phyloP scores from a whole-genome alignment of 164 flowering plant genomes.

The Berberis thunbergii region DNA sequence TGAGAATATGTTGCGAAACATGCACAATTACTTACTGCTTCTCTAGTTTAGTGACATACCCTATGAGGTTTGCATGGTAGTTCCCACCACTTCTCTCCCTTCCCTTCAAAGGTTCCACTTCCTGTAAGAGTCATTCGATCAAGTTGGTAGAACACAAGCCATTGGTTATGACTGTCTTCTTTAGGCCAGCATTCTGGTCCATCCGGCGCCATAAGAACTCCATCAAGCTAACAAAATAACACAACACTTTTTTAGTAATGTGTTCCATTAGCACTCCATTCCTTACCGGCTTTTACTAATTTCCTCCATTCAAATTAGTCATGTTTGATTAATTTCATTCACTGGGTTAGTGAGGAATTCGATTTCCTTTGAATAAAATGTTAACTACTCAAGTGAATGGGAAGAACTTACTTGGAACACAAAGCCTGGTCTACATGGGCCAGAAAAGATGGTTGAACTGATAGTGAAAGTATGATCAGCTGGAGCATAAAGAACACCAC shows the following conservation, averaged over 20 bases:
- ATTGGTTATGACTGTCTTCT: constrained; percentile 63
- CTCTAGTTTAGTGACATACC: constrained; percentile 28
- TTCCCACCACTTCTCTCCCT: constrained; percentile 92
- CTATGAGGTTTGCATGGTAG: constrained; percentile 97
- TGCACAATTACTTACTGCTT: no score
- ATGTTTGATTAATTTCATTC: no score
- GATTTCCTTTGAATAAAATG: no score
- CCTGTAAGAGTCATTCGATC: constrained; percentile 68
- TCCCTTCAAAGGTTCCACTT: constrained; percentile 80
- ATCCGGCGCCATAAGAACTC: constrained; percentile 73
- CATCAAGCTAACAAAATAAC: constrained; percentile 50
- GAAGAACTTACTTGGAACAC: constrained; percentile 54
- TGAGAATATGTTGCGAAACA: no score
- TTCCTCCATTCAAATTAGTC: no score
- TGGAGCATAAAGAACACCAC: constrained; percentile 55
- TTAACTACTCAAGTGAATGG: no score
- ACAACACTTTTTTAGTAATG: no score
- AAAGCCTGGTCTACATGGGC: constrained; percentile 81
- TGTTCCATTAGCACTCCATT: no score
- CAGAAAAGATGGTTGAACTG: constrained; percentile 80
- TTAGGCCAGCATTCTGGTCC: constrained; percentile 92
- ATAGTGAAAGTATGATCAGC: constrained; percentile 40
- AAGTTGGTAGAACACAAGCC: constrained; percentile 77
- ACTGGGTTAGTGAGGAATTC: no score
- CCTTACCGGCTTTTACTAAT: no score